These are phyloP conservation scores for Nyctanthes arbortristis DNA, from an alignment of 257 asterid species.

Conservation along the genomic window DNA sequence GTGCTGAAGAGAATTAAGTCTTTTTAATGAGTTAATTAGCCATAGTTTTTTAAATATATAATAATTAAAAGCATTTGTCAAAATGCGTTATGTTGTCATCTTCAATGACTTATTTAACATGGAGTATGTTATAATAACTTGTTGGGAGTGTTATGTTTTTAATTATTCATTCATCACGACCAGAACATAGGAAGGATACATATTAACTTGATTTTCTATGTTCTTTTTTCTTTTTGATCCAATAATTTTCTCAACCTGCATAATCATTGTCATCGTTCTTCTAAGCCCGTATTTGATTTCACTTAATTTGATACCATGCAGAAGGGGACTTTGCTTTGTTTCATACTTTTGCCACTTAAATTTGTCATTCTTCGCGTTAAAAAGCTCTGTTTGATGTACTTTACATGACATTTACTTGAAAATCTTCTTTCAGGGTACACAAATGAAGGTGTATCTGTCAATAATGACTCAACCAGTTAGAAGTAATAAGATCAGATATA, in stretches of 20 bases:
- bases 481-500: too few relatives aligned
- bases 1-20: conserved; percentile 19
- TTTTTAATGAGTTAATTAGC: conserved; percentile 17
- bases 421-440: too few relatives aligned
- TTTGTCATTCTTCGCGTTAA: too few relatives aligned
- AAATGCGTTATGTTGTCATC: conserved; percentile 32
- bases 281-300: too few relatives aligned
- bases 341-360: too few relatives aligned
- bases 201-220: neutral
- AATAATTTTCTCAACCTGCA: neutral
- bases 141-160: conserved; percentile 34
- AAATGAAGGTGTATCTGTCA: neutral
- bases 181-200: neutral
- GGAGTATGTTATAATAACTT: conserved; percentile 40
- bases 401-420: neutral
- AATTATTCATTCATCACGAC: conserved; percentile 8
- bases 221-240: neutral
- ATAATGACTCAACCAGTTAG: neutral
- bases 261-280: neutral
- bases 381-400: too few relatives aligned
- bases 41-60: neutral
- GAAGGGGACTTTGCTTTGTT: neutral
- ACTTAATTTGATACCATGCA: too few relatives aligned
- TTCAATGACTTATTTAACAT: conserved; percentile 38
- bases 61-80: conserved; percentile 20